Base-by-base conservation (phyloP, 1,284 basidiomycete genomes). In the Moesziomyces aphidis region DNA sequence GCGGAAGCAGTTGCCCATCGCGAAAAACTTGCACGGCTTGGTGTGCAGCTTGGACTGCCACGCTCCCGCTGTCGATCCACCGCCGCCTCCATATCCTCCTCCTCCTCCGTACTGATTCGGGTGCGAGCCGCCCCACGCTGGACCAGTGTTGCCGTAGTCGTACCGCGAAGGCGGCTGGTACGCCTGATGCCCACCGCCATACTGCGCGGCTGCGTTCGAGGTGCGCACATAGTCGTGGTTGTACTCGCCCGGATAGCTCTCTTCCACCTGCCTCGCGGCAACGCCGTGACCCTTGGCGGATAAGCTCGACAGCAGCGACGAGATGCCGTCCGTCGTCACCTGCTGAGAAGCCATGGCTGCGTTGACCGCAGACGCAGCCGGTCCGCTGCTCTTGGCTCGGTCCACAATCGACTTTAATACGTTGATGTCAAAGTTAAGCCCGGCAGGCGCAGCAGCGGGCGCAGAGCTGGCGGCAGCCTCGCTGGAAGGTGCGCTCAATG, bases 221-320 rank as follows among this genome's bases (percentile, higher is more conserved):
- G 50, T 13, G 52, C 26, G 36, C 28, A 17, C 23, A 34, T 62
- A 71, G 5, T 59, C 62, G 7, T 53, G 62, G 26, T 62, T 55
- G 39, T 55, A 71, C 24, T 71, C 68, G 36, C 68, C 68, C 7
- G 68, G 68, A 13, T 71, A 71, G 58, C 68, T 66, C 26, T 63
- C 64, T 56, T 52, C 44, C 21, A 3, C 15, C 4, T 10, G 34
- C 4, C 11, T 39, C 1, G 42, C 22, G 31, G n/a, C 36, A 10
- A 34, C 43, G 4, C 50, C 50, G 19, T 64, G 36, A 15, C 49
- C 26, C 34, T 22, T 52, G 5, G 61, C 43, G 2, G 26, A 34
- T 28, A 75, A 39, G 34, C 50, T 75, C 46, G 73, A 55, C 4
- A 75, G 57, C 19, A 75, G 44, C 13, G 55, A 48, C n/a, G 60